Percentiles rank a stretch among this genome's conserved stretches.
phyloP scores from a whole-genome alignment of 208 protist species.

The Tritrichomonas foetus region DNA sequence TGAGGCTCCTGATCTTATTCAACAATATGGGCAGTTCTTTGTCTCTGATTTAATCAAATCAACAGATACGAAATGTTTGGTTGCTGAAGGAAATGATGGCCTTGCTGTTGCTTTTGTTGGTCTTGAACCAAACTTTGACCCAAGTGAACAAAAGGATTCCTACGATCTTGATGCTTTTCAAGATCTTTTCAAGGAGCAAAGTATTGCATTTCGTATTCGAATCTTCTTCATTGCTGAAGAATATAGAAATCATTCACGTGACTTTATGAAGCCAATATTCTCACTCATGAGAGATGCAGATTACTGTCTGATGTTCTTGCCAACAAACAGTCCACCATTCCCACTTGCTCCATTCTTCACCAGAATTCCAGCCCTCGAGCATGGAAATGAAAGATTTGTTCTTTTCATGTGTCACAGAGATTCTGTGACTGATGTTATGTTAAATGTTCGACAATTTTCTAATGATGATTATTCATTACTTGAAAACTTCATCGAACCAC shows the following conservation, averaged over 20 bases:
- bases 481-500: not conserved
- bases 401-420: not conserved
- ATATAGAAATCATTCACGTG: conserved; percentile 26
- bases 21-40: not conserved
- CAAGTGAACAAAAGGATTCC: not conserved
- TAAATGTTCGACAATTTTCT: conserved; percentile 23
- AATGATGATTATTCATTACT: not conserved
- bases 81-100: conserved; percentile 12
- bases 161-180: not conserved
- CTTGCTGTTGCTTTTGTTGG: conserved; percentile 19
- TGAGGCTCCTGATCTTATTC: conserved; percentile 21
- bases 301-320: not conserved
- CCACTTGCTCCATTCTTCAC: not conserved
- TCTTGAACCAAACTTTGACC: conserved; percentile 15
- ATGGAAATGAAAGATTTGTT: not conserved
- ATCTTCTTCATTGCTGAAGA: conserved; percentile 35
- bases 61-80: not conserved
- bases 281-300: not conserved
- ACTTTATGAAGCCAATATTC: conserved; percentile 33
- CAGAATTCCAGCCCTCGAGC: not conserved
- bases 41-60: conserved; percentile 15
- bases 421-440: not conserved
- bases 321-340: conserved; percentile 12
- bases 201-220: conserved; percentile 15
- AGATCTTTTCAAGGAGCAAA: not conserved